Evolutionary conservation across 2,329 filamentous ascomycete genomes (phyloP).

Genomic region (Bertia moriformis): DNA sequence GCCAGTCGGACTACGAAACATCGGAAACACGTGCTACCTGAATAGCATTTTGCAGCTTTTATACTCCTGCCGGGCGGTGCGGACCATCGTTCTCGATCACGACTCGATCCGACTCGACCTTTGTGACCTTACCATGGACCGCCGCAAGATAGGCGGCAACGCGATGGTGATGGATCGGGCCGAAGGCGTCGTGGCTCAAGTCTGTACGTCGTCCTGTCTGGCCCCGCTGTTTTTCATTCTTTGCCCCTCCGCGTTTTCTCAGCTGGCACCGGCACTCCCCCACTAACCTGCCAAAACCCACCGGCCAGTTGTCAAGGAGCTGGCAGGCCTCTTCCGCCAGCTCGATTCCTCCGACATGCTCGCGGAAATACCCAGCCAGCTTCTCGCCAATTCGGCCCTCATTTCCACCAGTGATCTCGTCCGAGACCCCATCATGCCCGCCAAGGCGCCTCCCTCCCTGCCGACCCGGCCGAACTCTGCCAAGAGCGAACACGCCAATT

Average conservation of each 20-base stretch:
- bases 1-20: conserved; percentile 80
- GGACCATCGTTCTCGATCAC: conserved; percentile 67
- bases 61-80: conserved; percentile 71
- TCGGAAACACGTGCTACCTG: conserved; percentile 94
- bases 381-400: conserved; percentile 68
- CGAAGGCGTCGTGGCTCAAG: conserved; percentile 40
- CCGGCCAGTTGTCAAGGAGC: conserved; percentile 55
- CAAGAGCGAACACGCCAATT: conserved; percentile 8
- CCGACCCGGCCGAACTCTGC: conserved; percentile 32
- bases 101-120: conserved; percentile 57
- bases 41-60: conserved; percentile 95
- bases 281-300: conserved; percentile 6
- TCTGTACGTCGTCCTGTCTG: conserved; percentile 33
- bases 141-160: conserved; percentile 62
- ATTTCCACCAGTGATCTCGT: conserved; percentile 28
- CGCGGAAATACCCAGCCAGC: conserved; percentile 57
- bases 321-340: conserved; percentile 55
- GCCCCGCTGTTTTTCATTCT: neutral
- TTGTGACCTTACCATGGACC: conserved; percentile 43
- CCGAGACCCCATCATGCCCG: conserved; percentile 7
- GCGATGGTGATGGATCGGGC: conserved; percentile 31
- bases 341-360: conserved; percentile 49
- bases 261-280: conserved; percentile 3
- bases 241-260: conserved; percentile 5
- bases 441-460: conserved; percentile 26